A percentile compares a stretch with the other conserved stretches of the same genome.
phyloP scores from a whole-genome alignment of 108 stramenopile species.

The Cyclostephanos tholiformis region DNA sequence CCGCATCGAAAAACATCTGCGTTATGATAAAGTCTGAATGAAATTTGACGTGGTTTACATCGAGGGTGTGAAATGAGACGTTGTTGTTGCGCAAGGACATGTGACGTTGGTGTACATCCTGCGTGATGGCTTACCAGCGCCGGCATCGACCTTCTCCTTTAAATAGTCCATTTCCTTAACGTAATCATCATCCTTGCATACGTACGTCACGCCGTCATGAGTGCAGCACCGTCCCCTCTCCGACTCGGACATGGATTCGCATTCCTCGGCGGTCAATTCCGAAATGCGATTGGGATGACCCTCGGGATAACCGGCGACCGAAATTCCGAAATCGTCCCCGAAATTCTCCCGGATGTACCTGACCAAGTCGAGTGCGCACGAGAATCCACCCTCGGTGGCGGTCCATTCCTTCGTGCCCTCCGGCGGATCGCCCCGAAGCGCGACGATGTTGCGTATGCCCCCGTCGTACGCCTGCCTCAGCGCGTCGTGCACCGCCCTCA shows the following conservation, averaged over 20 bases:
- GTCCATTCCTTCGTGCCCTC: constrained; percentile 97
- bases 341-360: constrained; percentile 91
- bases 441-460: constrained; percentile 98
- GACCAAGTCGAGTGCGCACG: constrained; percentile 97
- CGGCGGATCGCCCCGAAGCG: constrained; percentile 99
- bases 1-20: constrained; percentile 99
- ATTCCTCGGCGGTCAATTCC: constrained; percentile 69
- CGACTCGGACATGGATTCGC: constrained; percentile 69
- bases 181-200: constrained; percentile 95
- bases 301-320: constrained; percentile 99
- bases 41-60: not conserved
- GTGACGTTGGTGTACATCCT: not conserved
- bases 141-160: constrained; percentile 92
- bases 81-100: not conserved
- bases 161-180: constrained; percentile 96
- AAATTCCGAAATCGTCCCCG: constrained; percentile 91
- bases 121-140: constrained; percentile 69
- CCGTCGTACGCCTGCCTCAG: constrained; percentile 75
- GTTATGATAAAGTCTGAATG: constrained; percentile 94
- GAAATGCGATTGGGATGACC: constrained; percentile 96
- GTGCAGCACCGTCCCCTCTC: constrained; percentile 84
- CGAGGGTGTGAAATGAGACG: too few species aligned
- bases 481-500: constrained; percentile 85
- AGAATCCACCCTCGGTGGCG: constrained; percentile 94
- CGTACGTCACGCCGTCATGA: constrained; percentile 82